These are phyloP conservation scores for Ophiostoma sp. DNA, from an alignment of 2,329 filamentous ascomycete species.

Conservation along the genomic window DNA sequence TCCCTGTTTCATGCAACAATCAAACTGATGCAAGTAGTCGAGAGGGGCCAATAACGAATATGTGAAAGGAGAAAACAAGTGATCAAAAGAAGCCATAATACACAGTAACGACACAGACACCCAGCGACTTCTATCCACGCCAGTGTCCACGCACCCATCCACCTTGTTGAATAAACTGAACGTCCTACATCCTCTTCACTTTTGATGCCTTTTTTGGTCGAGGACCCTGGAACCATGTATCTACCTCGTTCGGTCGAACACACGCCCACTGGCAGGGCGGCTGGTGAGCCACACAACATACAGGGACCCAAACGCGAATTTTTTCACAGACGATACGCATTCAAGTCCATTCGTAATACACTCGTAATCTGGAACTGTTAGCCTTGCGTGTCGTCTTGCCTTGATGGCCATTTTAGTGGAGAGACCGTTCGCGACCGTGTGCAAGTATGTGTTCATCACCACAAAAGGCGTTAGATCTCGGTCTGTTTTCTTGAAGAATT, in stretches of 20 bases:
- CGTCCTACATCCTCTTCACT: not conserved
- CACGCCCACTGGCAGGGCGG: not conserved
- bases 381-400: not conserved
- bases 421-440: not conserved
- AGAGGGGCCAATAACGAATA: not conserved
- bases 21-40: not conserved
- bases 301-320: not conserved
- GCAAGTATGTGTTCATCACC: not conserved
- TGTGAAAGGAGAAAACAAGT: not conserved
- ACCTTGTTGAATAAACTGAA: not conserved
- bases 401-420: not conserved
- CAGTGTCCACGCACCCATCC: not conserved
- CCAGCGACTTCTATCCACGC: not conserved
- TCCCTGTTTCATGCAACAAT: slow-evolving; percentile 8
- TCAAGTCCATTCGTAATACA: not conserved
- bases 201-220: not conserved
- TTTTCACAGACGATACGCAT: not conserved
- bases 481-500: not conserved
- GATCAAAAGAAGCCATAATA: not conserved
- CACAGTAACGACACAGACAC: not conserved
- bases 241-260: not conserved
- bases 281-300: not conserved
- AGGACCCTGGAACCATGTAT: slow-evolving; percentile 1
- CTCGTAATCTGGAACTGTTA: not conserved
- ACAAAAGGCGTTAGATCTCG: not conserved